Evolutionary conservation across 139 green algal genomes (phyloP), one percentile per base, ranked within the genome.

Genomic region (Volvox reticuliferus): DNA sequence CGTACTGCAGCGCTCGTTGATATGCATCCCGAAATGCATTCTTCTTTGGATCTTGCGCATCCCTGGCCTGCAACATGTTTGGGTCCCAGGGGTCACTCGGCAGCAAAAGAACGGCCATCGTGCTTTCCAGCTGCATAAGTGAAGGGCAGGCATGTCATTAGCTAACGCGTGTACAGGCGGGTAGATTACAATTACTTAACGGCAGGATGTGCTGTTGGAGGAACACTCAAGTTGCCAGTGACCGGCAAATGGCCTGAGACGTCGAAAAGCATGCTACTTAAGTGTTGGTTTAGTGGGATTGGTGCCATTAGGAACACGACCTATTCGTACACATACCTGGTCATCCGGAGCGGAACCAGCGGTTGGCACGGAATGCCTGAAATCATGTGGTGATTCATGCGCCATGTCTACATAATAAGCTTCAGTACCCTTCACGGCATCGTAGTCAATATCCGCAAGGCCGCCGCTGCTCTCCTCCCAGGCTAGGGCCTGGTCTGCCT

Each of bases 1-100:
- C 75, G 75, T 61, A 81, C 32, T 81, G 75, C 32, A 81, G 75
- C 32, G 75, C 75, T 35, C 75, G 75, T 55, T 81, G 75, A 35
- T 81, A 81, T 55, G 75, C 75, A 13, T 81, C 32, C 24, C 50
- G 75, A 24, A 30, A 81, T 2, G 75, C 12, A 24, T 33, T 35
- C 12, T 18, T 62, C 35, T 24, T 67, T 73, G 65, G 21, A 28
- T 28, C 65, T 30, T 30, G 65, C 12, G 6, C 65, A 28, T 73
- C 65, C 21, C 2, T 28, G 16, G 65, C 65, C 65, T 73, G 12
- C 65, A 55, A 55, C 5, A 55, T 55, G 44, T 55, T 55, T 73
- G 3, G 65, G 65, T 5, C 24, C 65, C 65, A 73, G 65, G 65
- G 65, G 65, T 73, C 65, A 55, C 44, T 55, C 44, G 44, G 9